Conservation (phyloP, 345 rosid species). For the Angophora floribunda region DNA sequence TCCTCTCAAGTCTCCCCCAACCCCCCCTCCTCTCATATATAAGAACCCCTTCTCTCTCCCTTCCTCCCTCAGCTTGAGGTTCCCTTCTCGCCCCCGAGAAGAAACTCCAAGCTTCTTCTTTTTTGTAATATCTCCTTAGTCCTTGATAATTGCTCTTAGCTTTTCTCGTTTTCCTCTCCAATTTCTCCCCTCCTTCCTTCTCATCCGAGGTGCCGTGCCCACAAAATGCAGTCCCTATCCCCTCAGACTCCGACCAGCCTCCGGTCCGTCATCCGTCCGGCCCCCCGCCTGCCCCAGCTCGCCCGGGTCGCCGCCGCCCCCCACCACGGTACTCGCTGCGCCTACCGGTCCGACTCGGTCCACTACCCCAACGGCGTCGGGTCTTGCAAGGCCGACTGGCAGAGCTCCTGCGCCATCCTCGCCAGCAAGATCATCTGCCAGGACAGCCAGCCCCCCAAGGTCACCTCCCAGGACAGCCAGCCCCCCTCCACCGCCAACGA, state of each 20-base stretch:
- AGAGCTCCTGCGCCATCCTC: slow-evolving; percentile 76
- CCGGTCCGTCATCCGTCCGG: background rate
- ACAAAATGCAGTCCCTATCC: slow-evolving; percentile 27
- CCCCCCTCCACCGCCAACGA: slow-evolving; percentile 2
- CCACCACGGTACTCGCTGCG: slow-evolving; percentile 7
- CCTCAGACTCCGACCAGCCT: slow-evolving; percentile 19
- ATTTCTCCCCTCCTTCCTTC: background rate
- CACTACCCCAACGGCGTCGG: slow-evolving; percentile 41
- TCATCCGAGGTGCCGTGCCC: background rate
- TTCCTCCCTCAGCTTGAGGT: slow-evolving; percentile 48
- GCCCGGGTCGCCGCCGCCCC: background rate
- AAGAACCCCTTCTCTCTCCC: background rate
- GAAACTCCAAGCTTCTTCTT: slow-evolving; percentile 32
- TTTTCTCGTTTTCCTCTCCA: background rate
- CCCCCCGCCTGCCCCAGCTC: background rate
- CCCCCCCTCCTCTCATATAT: background rate
- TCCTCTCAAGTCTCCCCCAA: background rate
- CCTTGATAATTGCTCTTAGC: background rate
- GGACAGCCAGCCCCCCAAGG: slow-evolving; percentile 30
- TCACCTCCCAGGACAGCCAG: slow-evolving; percentile 27
- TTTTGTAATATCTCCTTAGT: background rate
- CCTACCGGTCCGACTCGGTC: slow-evolving; percentile 37
- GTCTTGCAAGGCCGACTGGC: slow-evolving; percentile 53
- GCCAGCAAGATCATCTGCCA: slow-evolving; percentile 51
- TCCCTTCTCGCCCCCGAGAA: slow-evolving; percentile 15